Conservation (phyloP, 257 asterid species). For the Handroanthus guayacan region DNA sequence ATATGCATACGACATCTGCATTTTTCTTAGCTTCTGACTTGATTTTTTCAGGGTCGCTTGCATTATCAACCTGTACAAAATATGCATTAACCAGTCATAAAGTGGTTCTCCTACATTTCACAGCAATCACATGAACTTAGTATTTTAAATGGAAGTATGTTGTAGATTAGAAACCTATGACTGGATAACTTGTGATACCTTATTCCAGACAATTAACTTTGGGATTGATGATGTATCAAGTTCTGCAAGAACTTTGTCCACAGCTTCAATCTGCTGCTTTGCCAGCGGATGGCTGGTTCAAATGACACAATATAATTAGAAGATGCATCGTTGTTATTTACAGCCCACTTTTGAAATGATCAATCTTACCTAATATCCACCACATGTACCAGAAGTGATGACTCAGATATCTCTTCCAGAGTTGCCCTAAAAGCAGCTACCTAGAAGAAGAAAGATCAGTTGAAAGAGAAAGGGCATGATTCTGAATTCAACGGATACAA, state of each 20-base stretch:
- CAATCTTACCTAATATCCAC: conserved; percentile 86
- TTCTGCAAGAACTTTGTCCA: conserved; percentile 91
- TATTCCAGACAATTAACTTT: conserved; percentile 89
- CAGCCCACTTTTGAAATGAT: conserved; percentile 12
- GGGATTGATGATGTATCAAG: conserved; percentile 83
- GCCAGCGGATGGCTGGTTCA: conserved; percentile 89
- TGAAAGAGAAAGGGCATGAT: conserved; percentile 14
- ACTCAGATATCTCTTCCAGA: conserved; percentile 90
- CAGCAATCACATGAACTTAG: background rate
- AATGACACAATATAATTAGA: conserved; percentile 44
- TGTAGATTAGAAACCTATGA: conserved; percentile 1
- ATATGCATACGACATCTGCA: conserved; percentile 74
- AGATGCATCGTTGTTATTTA: conserved; percentile 30
- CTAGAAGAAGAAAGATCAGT: conserved; percentile 49
- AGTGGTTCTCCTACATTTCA: conserved; percentile 13
- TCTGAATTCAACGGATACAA: conserved; percentile 24
- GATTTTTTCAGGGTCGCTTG: conserved; percentile 65
- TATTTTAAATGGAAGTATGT: conserved; percentile 21
- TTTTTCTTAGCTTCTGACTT: conserved; percentile 66
- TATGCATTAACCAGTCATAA: conserved; percentile 30
- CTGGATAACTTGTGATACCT: conserved; percentile 54
- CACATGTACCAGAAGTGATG: conserved; percentile 93
- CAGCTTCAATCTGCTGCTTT: conserved; percentile 91
- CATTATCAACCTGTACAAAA: conserved; percentile 82
- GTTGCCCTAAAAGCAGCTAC: conserved; percentile 99